phyloP scores from a whole-genome alignment of 345 rosid genomes.

The Alliaria petiolata region DNA sequence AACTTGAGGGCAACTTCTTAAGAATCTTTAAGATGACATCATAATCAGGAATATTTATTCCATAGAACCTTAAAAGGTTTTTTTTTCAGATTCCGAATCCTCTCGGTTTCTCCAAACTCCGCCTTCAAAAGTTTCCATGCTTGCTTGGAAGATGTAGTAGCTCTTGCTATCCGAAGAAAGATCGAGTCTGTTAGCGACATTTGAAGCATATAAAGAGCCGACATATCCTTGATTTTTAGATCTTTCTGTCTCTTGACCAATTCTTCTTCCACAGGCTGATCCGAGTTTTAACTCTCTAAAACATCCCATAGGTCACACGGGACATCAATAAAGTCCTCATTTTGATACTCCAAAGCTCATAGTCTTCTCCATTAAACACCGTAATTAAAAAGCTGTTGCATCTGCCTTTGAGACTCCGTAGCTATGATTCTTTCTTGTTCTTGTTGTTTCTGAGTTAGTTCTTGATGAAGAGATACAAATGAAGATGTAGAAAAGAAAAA shows the following conservation, averaged over 20 bases:
- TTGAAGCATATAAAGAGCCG: constrained; percentile 8
- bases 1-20: no score
- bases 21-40: no score
- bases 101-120: no score
- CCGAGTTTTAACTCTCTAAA: not conserved
- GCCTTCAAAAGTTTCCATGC: no score
- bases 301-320: constrained; percentile 11
- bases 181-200: no score
- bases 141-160: no score
- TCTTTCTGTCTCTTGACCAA: not conserved
- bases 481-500: not conserved
- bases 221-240: not conserved
- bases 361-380: not conserved
- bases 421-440: not conserved
- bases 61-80: no score
- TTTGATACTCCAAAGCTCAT: constrained; percentile 15
- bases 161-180: no score
- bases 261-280: not conserved
- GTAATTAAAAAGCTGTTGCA: not conserved
- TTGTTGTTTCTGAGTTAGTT: not conserved
- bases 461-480: not conserved
- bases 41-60: no score
- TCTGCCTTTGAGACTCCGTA: not conserved
- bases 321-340: not conserved
- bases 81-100: no score